Conservation (phyloP, 2,329 filamentous ascomycete genomes). For the Penicillium glabrum region DNA sequence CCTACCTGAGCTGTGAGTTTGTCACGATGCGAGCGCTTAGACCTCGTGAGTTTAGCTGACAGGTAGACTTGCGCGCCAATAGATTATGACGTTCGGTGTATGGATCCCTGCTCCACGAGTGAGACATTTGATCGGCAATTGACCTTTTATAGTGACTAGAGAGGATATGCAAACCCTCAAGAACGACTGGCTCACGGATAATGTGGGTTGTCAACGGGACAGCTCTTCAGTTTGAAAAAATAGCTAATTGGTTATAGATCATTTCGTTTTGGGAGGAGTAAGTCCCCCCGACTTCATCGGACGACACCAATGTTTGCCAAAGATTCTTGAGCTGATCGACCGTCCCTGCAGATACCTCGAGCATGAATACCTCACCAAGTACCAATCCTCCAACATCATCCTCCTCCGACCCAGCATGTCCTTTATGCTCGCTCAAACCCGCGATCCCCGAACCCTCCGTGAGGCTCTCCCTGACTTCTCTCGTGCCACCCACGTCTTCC, state of each 20-base stretch:
- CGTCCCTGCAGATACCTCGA: slow-evolving; percentile 67
- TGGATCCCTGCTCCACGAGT: slow-evolving; percentile 20
- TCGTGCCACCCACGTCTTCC: slow-evolving; percentile 84
- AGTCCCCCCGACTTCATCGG: slow-evolving; percentile 22
- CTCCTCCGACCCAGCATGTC: slow-evolving; percentile 91
- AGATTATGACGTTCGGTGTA: slow-evolving; percentile 68
- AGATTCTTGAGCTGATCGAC: background rate
- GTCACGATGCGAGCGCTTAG: background rate
- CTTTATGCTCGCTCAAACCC: slow-evolving; percentile 80
- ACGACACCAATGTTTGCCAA: background rate
- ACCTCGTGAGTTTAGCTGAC: slow-evolving; percentile 11
- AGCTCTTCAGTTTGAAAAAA: slow-evolving; percentile 2
- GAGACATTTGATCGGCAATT: slow-evolving; percentile 3
- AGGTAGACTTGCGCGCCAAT: slow-evolving; percentile 6
- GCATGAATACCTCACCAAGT: slow-evolving; percentile 77
- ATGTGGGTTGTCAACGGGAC: slow-evolving; percentile 56
- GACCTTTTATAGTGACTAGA: slow-evolving; percentile 65
- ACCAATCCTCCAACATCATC: slow-evolving; percentile 80
- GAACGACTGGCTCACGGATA: slow-evolving; percentile 95
- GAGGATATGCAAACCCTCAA: slow-evolving; percentile 87
- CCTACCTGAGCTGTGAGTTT: slow-evolving; percentile 68
- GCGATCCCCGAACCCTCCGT: slow-evolving; percentile 56
- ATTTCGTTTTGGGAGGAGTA: slow-evolving; percentile 99
- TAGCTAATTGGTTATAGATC: slow-evolving; percentile 56
- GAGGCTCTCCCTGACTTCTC: slow-evolving; percentile 78